Conservation (phyloP, 257 asterid genomes). For the Nyctanthes arbortristis region DNA sequence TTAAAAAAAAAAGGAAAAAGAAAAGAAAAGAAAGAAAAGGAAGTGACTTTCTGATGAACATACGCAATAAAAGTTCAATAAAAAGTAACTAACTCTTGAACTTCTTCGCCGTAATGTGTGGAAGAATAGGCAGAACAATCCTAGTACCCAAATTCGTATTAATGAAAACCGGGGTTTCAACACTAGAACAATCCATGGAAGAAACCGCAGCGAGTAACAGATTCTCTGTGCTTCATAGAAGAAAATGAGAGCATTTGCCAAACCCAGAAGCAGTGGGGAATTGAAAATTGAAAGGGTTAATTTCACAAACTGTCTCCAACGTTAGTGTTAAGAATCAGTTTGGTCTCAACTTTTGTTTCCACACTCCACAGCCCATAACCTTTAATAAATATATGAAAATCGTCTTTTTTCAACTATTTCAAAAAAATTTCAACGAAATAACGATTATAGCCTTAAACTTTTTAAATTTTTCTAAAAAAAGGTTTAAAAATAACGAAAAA, state of each 20-base stretch:
- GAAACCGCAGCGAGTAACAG: constrained; percentile 4
- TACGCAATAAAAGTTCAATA: not conserved
- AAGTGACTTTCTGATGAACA: no score
- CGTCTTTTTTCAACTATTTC: no score
- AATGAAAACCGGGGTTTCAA: constrained; percentile 34
- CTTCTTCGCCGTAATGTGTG: constrained; percentile 32
- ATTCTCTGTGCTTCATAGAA: not conserved
- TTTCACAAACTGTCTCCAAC: not conserved
- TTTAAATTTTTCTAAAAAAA: no score
- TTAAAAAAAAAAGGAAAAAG: not conserved
- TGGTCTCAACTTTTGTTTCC: no score
- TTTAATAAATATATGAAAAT: no score
- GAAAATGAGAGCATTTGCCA: not conserved
- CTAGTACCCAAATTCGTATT: constrained; percentile 59
- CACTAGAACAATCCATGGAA: constrained; percentile 30
- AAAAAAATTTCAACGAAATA: no score
- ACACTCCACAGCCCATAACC: no score
- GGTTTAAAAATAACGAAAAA: no score
- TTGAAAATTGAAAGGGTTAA: no score
- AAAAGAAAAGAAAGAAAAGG: no score
- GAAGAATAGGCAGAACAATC: constrained; percentile 43
- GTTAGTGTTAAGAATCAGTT: no score
- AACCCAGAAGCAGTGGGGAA: not conserved
- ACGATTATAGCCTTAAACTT: no score
- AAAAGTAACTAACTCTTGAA: constrained; percentile 45